Evolutionary conservation across 192 early-diverging fungal species (phyloP).

Genomic region (Coemansia sp.): DNA sequence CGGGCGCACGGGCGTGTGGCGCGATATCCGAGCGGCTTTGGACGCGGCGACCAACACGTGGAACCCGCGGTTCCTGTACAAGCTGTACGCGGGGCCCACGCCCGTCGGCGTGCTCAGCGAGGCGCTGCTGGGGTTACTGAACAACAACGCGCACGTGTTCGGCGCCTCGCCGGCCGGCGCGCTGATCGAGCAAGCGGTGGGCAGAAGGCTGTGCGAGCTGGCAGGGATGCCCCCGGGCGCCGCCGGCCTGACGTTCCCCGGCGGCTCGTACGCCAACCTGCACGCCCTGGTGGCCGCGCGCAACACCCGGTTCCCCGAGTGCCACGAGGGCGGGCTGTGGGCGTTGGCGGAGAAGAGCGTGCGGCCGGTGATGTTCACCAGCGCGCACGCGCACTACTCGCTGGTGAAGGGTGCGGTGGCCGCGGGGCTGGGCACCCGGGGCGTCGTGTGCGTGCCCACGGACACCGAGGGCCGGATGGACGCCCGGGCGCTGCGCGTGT

Average conservation of each 20-base stretch:
- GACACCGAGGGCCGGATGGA: constrained; percentile 64
- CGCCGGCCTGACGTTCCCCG: constrained; percentile 69
- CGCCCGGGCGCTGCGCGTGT: constrained; percentile 50
- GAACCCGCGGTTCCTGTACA: constrained; percentile 77
- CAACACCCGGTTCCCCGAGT: constrained; percentile 60
- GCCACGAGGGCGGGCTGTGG: constrained; percentile 55
- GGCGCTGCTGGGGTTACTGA: constrained; percentile 64
- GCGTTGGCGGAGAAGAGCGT: constrained; percentile 13
- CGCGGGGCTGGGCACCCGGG: constrained; percentile 68
- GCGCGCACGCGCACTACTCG: constrained; percentile 69
- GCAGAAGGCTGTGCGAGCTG: constrained; percentile 31
- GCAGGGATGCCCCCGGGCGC: constrained; percentile 30
- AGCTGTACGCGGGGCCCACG: constrained; percentile 73
- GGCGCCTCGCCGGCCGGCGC: constrained; percentile 68
- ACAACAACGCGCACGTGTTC: constrained; percentile 79
- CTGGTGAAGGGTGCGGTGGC: constrained; percentile 71
- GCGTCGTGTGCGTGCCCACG: constrained; percentile 63
- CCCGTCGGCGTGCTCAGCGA: constrained; percentile 74
- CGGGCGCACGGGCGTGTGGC: constrained; percentile 22
- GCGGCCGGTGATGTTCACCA: constrained; percentile 65
- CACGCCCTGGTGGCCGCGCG: constrained; percentile 74
- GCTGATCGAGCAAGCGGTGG: constrained; percentile 65
- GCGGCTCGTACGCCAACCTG: constrained; percentile 74
- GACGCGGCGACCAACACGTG: constrained; percentile 49
- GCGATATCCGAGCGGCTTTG: constrained; percentile 27